These are phyloP conservation scores for Aegle marmelos DNA, from an alignment of 345 rosid genomes.

Conservation along the genomic window DNA sequence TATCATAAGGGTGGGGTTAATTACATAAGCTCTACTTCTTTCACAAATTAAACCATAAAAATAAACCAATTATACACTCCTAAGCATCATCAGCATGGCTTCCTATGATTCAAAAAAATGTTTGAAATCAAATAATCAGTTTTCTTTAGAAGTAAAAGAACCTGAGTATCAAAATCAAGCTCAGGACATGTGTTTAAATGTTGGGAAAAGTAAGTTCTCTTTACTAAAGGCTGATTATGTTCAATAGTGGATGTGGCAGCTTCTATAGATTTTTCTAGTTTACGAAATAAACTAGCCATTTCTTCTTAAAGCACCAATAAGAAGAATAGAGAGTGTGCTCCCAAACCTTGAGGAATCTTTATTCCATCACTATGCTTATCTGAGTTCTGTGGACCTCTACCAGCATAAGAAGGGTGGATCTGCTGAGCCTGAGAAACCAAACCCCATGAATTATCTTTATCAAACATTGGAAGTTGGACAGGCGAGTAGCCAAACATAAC, in stretches of 20 bases:
- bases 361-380: conserved; percentile 46
- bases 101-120: background rate
- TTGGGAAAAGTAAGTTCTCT: background rate
- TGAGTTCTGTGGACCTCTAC: conserved; percentile 47
- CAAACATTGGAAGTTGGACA: conserved; percentile 77
- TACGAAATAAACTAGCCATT: background rate
- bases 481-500: conserved; percentile 73
- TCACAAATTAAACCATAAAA: background rate
- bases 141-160: background rate
- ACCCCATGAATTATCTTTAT: conserved; percentile 79
- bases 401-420: conserved; percentile 49
- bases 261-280: background rate
- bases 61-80: background rate
- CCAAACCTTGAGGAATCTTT: conserved; percentile 40
- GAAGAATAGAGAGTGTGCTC: conserved; percentile 1
- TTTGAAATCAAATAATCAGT: background rate
- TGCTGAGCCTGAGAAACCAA: conserved; percentile 50
- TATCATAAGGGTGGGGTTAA: background rate
- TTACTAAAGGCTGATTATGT: background rate
- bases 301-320: conserved; percentile 5
- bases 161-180: background rate
- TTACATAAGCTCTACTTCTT: background rate
- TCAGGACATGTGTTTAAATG: background rate
- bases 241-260: background rate
- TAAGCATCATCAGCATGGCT: background rate